These are phyloP conservation scores for Pelargonium fulgidum DNA, from an alignment of 441 rosid species.

Conservation along the genomic window DNA sequence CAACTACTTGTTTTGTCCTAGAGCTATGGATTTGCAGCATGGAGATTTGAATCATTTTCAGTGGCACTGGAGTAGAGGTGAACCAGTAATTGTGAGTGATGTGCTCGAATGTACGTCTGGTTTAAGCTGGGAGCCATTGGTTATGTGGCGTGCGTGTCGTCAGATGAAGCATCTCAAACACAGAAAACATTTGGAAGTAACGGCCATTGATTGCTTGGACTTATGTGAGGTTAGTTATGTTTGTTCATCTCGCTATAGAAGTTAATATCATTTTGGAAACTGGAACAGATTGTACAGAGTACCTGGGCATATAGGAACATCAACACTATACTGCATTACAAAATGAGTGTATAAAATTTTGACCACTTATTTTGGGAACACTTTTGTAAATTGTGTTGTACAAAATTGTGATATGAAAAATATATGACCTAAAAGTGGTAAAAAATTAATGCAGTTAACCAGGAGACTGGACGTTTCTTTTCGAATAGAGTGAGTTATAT, in stretches of 20 bases:
- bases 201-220: slow-evolving; percentile 66
- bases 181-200: slow-evolving; percentile 35
- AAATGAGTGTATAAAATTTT: too few relatives aligned
- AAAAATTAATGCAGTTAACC: too few relatives aligned
- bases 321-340: too few relatives aligned
- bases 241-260: slow-evolving; percentile 12
- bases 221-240: slow-evolving; percentile 60
- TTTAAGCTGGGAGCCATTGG: slow-evolving; percentile 92
- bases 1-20: slow-evolving; percentile 65
- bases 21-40: slow-evolving; percentile 33
- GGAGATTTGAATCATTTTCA: slow-evolving; percentile 67
- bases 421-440: too few relatives aligned
- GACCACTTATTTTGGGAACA: too few relatives aligned
- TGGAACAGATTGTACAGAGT: not conserved
- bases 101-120: slow-evolving; percentile 67
- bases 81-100: slow-evolving; percentile 73
- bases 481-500: not conserved
- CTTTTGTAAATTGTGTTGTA: too few relatives aligned
- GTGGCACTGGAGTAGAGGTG: slow-evolving; percentile 69
- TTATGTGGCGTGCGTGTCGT: slow-evolving; percentile 86
- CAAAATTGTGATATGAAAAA: too few relatives aligned
- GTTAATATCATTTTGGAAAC: not conserved
- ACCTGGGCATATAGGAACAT: not conserved
- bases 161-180: slow-evolving; percentile 37
- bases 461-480: too few relatives aligned